Base-by-base conservation (phyloP, 164 flowering plant species). In the Brasenia schreberi region DNA sequence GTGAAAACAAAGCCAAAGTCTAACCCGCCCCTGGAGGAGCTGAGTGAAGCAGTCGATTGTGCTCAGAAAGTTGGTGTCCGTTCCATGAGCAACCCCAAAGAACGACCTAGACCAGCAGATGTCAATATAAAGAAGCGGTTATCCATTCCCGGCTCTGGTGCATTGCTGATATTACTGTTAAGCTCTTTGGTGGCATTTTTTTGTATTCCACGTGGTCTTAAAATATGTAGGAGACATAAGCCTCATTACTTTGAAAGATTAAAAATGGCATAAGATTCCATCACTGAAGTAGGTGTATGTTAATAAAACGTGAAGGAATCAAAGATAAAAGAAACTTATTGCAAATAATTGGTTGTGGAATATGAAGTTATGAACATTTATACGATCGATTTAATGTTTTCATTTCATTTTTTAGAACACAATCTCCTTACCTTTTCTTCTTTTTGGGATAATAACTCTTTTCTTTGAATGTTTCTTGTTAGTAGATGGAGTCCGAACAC, bases 41-140 rank as follows among this genome's bases (percentile, higher is more conserved):
- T 75, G 42, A 65, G 67, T 72, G 88, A 82, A 77, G 92, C 82
- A 76, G 81, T 79, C 59, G 76, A 75, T 64, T 78, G 82, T 45
- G 77, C 65, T 67, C 79, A 84, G 66, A 74, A 61, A 45, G 23
- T 65, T 61, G 72, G 73, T 42, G 43, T 82, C 52, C 83, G 92
- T 78, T 92, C 97, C 42, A 83, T 75, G 53, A 92, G 97, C 80
- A 95, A 85, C 69, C 94, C 97, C 3, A 92, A 82, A 68, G 92
- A 92, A 79, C 84, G 96, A 70, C 69, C 82, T 62, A 59, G 79
- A 43, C 80, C 71, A 62, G 63, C 71, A 5, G 80, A 85, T 76
- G 76, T 68, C 58, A 79, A 65, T 66, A 79, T 77, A 72, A 88
- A 84, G 82, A 87, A 86, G 74, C 81, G 96, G 39, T 61, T 87